A percentile compares a stretch with the other conserved stretches of the same genome.
Evolutionary conservation across 768 basidiomycete species (phyloP).

Genomic region (Grammothele lineata): DNA sequence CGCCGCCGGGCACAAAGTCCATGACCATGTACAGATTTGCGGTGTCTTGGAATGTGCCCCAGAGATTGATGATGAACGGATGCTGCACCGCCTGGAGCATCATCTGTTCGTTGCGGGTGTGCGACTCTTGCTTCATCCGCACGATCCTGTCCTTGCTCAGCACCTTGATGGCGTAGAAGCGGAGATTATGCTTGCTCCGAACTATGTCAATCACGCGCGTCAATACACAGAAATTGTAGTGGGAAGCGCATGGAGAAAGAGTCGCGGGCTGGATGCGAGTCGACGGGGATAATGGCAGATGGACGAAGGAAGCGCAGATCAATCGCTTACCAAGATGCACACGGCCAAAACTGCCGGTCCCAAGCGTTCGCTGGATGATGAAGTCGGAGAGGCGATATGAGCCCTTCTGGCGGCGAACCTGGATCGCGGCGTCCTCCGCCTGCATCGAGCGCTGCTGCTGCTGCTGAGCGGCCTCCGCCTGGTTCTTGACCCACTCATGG

Average conservation of each 20-base stretch:
- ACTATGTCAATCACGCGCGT: conserved; percentile 39
- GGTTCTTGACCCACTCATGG: conserved; percentile 40
- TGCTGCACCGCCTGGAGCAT: conserved; percentile 86
- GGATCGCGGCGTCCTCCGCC: conserved; percentile 23
- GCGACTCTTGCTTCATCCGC: conserved; percentile 91
- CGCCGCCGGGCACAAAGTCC: conserved; percentile 95
- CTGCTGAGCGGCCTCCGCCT: conserved; percentile 29
- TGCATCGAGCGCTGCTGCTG: conserved; percentile 31
- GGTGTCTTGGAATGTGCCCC: conserved; percentile 92
- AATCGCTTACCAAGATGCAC: conserved; percentile 72
- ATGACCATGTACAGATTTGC: conserved; percentile 97
- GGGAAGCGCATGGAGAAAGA: too few species aligned
- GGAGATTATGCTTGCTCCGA: conserved; percentile 88
- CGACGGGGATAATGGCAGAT: background rate
- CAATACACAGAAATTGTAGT: too few species aligned
- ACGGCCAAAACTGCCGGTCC: conserved; percentile 97
- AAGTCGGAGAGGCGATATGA: conserved; percentile 74
- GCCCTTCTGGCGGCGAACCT: conserved; percentile 51
- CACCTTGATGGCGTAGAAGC: conserved; percentile 95
- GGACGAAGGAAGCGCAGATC: background rate
- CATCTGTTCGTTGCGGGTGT: conserved; percentile 91
- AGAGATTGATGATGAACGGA: conserved; percentile 93
- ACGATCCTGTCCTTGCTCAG: conserved; percentile 91
- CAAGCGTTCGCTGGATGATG: conserved; percentile 76
- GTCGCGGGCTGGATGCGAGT: background rate